These are phyloP conservation scores for Hypericum perforatum DNA, from an alignment of 345 rosid genomes.

Conservation along the genomic window DNA sequence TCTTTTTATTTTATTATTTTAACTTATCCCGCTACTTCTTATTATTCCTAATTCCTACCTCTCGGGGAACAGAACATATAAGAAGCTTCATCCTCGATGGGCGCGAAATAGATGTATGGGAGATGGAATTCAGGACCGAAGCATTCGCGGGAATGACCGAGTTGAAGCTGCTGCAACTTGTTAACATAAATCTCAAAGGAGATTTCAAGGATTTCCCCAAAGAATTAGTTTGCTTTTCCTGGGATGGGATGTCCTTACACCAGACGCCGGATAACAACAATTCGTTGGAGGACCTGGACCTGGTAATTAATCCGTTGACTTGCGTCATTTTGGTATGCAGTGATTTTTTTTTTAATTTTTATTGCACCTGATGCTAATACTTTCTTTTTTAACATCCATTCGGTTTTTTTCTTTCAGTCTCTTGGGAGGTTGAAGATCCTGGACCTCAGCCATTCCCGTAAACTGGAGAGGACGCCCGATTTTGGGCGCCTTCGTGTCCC, in stretches of 20 bases:
- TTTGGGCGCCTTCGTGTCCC: neutral
- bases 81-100: too few relatives aligned
- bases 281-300: neutral
- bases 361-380: too few relatives aligned
- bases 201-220: neutral
- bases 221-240: neutral
- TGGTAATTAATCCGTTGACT: slow-evolving; percentile 5
- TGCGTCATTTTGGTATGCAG: too few relatives aligned
- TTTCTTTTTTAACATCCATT: too few relatives aligned
- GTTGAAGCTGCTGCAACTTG: slow-evolving; percentile 7
- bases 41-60: too few relatives aligned
- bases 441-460: neutral
- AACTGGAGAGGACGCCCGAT: neutral
- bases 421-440: slow-evolving; percentile 1
- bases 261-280: too few relatives aligned
- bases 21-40: neutral
- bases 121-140: too few relatives aligned
- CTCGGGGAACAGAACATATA: too few relatives aligned
- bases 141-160: neutral
- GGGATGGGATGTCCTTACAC: neutral
- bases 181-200: neutral
- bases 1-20: too few relatives aligned
- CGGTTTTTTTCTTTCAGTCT: too few relatives aligned
- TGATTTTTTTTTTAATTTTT: too few relatives aligned
- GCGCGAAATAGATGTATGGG: too few relatives aligned